These are phyloP conservation scores for Chloris gayana DNA, from an alignment of 176 grass and related monocot genomes.

Conservation along the genomic window DNA sequence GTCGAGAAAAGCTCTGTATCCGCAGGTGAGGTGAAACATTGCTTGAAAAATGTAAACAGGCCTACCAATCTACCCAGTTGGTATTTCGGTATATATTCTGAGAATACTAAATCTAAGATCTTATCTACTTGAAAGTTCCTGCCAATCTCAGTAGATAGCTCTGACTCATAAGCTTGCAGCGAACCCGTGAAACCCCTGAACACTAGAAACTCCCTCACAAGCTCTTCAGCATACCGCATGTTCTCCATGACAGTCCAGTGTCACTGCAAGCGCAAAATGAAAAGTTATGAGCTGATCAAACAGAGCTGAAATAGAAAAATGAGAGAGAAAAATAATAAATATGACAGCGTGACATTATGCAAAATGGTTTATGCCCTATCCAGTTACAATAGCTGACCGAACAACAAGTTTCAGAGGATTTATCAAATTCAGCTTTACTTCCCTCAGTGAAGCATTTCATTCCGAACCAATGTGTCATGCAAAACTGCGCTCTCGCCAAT, in stretches of 20 bases:
- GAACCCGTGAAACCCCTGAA: conserved; percentile 88
- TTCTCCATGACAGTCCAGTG: conserved; percentile 71
- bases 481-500: no score
- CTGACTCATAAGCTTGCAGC: conserved; percentile 73
- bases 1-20: conserved; percentile 61
- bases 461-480: no score
- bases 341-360: neutral
- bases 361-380: neutral
- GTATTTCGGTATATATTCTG: conserved; percentile 78
- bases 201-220: conserved; percentile 80
- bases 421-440: no score
- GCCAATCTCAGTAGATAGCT: conserved; percentile 80
- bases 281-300: neutral
- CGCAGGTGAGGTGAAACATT: conserved; percentile 77
- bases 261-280: conserved; percentile 37
- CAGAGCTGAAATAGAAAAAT: neutral
- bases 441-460: no score
- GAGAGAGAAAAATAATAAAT: neutral
- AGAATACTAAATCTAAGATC: conserved; percentile 87
- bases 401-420: no score
- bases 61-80: conserved; percentile 67
- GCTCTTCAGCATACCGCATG: conserved; percentile 84
- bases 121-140: conserved; percentile 91
- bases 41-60: conserved; percentile 79
- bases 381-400: neutral